Evolutionary conservation across 495 filamentous ascomycete genomes (phyloP), one percentile per base, ranked within the genome.

Genomic region (Penicillium herquei): DNA sequence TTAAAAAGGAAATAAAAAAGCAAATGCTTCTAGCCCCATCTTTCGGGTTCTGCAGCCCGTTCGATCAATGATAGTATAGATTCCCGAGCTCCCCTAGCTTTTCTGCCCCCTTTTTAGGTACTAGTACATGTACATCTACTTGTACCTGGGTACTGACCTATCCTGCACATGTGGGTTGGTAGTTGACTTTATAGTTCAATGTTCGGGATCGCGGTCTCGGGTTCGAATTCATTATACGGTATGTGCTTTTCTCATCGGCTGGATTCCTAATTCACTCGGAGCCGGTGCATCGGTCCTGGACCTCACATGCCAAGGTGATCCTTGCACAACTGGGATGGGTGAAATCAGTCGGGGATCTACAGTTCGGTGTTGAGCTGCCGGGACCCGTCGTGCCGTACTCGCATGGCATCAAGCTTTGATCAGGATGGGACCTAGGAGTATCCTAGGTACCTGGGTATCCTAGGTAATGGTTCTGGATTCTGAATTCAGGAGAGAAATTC

Each of bases 221-320:
- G 21, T 26, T 26, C 21, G 21, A 26, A 26, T 26, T 26, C 21
- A 26, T 2, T 26, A 4, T 26, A 26, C 21, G 21, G 21, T 26
- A 26, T 26, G 21, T 26, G 14, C 14, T 32, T 26, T 32, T 26
- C 21, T 46, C 26, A 7, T 26, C 26, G 35, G 62, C 42, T 56
- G 57, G 52, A 58, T 63, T 64, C 55, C 57, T 45, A 66, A 66
- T 61, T 40, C 21, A 56, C 42, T 63, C 58, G 55, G 56, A 55
- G 47, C 51, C 52, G 52, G 57, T 49, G 21, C 41, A 49, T 63
- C 63, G 63, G 56, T 26, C 21, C 56, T 63, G 54, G 35, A 56
- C 43, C 51, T 39, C 49, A 58, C 60, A 60, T 66, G 63, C 61
- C 61, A 63, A 63, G 60, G 60, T 42, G 35, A 63, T 56, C 63